phyloP scores from a whole-genome alignment of 208 protist genomes.

The Trypanosoma grayi region DNA sequence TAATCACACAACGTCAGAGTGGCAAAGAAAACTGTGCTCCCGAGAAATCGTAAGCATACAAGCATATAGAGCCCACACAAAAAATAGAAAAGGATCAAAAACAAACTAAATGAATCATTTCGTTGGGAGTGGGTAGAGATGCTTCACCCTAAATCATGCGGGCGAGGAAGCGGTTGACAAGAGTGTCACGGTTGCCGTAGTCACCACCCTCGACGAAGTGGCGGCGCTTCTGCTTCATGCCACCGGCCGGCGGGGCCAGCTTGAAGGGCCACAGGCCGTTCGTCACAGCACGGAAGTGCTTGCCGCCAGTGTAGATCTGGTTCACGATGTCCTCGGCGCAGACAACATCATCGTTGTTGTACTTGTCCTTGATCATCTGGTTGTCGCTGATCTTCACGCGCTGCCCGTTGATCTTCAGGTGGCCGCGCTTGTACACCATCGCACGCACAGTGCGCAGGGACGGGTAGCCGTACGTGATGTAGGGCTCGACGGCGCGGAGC shows the following conservation, averaged over 20 bases:
- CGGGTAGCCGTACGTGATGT: slow-evolving; percentile 99
- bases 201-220: slow-evolving; percentile 99
- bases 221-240: slow-evolving; percentile 95
- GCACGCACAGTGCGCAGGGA: slow-evolving; percentile 96
- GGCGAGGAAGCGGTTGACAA: slow-evolving; percentile 98
- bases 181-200: slow-evolving; percentile 98
- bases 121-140: no score
- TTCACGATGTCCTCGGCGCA: slow-evolving; percentile 99
- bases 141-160: slow-evolving; percentile 96
- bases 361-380: slow-evolving; percentile 94
- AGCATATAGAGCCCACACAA: no score
- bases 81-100: slow-evolving; percentile 17
- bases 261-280: slow-evolving; percentile 99
- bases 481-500: slow-evolving; percentile 98
- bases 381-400: slow-evolving; percentile 97
- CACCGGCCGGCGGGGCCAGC: slow-evolving; percentile 94
- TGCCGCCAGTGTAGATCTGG: slow-evolving; percentile 99
- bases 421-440: slow-evolving; percentile 99
- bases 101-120: slow-evolving; percentile 1
- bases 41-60: no score
- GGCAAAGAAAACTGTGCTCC: no score
- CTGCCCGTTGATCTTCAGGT: slow-evolving; percentile 97
- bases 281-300: slow-evolving; percentile 98
- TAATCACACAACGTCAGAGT: no score
- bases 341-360: slow-evolving; percentile 95